Evolutionary conservation across 192 early-diverging fungal genomes (phyloP).

Genomic region (Hyaloraphidium curvatum): DNA sequence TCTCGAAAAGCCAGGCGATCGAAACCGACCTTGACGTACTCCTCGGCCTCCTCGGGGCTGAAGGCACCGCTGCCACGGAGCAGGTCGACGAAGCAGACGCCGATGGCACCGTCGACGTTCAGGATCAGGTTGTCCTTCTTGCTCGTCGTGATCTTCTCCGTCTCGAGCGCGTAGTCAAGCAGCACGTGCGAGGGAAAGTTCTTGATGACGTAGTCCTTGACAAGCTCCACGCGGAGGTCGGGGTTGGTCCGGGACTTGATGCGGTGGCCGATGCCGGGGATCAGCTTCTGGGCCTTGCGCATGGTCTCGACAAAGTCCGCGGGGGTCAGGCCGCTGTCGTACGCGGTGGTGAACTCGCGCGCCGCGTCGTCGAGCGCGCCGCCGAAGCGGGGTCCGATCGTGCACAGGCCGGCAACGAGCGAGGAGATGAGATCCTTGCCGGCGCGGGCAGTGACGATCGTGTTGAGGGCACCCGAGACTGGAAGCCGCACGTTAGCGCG

Average conservation of each 20-base stretch:
- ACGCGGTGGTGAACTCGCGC: slow-evolving; percentile 71
- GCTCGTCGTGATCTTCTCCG: slow-evolving; percentile 84
- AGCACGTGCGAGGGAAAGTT: slow-evolving; percentile 72
- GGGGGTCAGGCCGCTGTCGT: slow-evolving; percentile 80
- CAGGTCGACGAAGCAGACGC: slow-evolving; percentile 87
- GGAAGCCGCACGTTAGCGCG: background rate
- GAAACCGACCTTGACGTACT: slow-evolving; percentile 48
- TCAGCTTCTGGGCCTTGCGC: slow-evolving; percentile 92
- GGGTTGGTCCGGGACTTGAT: slow-evolving; percentile 99
- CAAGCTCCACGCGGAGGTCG: slow-evolving; percentile 84
- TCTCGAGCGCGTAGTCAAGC: slow-evolving; percentile 84
- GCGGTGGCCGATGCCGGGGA: slow-evolving; percentile 97
- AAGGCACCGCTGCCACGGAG: slow-evolving; percentile 83
- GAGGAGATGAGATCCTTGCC: slow-evolving; percentile 96
- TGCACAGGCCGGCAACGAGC: slow-evolving; percentile 81
- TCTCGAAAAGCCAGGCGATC: background rate
- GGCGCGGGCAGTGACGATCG: slow-evolving; percentile 83
- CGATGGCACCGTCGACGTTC: slow-evolving; percentile 88
- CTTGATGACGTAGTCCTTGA: slow-evolving; percentile 78
- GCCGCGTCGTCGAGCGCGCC: slow-evolving; percentile 96
- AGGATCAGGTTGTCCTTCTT: slow-evolving; percentile 98
- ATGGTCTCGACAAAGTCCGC: slow-evolving; percentile 87
- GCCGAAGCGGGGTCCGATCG: slow-evolving; percentile 95
- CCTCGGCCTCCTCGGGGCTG: slow-evolving; percentile 81
- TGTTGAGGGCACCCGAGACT: slow-evolving; percentile 39